Evolutionary conservation across 805 yeast genomes (phyloP).

Genomic region (Ogataea sp.): DNA sequence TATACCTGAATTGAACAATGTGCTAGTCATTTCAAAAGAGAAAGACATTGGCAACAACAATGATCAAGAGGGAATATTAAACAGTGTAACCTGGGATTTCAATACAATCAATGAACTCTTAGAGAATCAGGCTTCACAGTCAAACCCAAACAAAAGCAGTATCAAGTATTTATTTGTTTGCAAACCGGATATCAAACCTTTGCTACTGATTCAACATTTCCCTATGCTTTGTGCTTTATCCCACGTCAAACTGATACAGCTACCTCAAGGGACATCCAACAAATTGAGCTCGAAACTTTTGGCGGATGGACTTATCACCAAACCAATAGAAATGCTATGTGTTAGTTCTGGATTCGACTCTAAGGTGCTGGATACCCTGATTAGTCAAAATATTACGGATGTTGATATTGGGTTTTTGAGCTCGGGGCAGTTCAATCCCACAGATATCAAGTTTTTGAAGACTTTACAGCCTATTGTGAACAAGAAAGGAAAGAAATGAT

Average conservation of each 20-base stretch:
- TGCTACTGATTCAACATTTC: constrained; percentile 44
- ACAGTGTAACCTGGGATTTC: constrained; percentile 37
- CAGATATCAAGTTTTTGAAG: constrained; percentile 31
- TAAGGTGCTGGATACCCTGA: constrained; percentile 5
- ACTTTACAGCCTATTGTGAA: constrained; percentile 38
- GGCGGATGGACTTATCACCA: too few species aligned
- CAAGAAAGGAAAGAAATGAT: constrained; percentile 19
- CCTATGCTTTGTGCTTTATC: constrained; percentile 49
- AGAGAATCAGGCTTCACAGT: constrained; percentile 30
- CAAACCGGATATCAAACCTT: constrained; percentile 44
- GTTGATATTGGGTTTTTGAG: constrained; percentile 18
- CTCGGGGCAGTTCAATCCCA: constrained; percentile 14
- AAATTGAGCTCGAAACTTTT: too few species aligned
- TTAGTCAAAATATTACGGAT: constrained; percentile 13
- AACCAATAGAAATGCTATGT: background rate
- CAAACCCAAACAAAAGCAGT: constrained; percentile 1
- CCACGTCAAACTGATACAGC: constrained; percentile 48
- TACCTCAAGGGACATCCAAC: constrained; percentile 39
- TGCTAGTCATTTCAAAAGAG: constrained; percentile 12
- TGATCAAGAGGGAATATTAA: constrained; percentile 17
- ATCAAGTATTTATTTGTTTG: constrained; percentile 47
- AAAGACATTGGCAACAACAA: constrained; percentile 7
- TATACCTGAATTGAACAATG: constrained; percentile 6
- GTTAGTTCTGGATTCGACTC: background rate
- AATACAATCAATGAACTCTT: constrained; percentile 44